Conservation (phyloP, 441 rosid genomes). For the Hura crepitans region DNA sequence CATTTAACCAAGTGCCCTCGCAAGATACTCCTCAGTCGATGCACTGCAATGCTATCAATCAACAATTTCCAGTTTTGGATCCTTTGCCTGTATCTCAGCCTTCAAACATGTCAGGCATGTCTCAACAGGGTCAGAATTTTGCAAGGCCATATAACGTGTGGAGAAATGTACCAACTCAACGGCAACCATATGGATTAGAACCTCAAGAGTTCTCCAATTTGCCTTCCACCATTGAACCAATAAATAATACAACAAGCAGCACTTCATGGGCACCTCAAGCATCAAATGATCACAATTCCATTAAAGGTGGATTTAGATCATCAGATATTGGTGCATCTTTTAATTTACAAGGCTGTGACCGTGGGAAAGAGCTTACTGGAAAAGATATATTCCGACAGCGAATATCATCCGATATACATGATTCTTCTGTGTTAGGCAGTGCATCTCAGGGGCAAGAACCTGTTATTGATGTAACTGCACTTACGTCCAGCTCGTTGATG, state of each 20-base stretch:
- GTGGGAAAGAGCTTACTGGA: conserved; percentile 19
- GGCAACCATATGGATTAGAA: conserved; percentile 31
- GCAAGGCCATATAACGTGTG: conserved; percentile 43
- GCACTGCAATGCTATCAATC: conserved; percentile 22
- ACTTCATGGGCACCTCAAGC: conserved; percentile 7
- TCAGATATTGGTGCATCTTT: conserved; percentile 23
- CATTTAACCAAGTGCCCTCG: conserved; percentile 27
- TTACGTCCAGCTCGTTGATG: conserved; percentile 12
- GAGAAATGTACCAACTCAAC: conserved; percentile 42
- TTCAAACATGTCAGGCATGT: conserved; percentile 28
- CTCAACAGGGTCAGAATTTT: conserved; percentile 36
- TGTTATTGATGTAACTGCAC: conserved; percentile 21
- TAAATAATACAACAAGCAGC: conserved; percentile 23
- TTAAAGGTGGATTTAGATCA: conserved; percentile 26
- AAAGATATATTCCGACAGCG: conserved; percentile 26
- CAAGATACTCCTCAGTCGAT: conserved; percentile 27
- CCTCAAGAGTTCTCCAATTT: conserved; percentile 25
- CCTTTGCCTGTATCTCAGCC: conserved; percentile 35
- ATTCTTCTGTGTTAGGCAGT: conserved; percentile 29
- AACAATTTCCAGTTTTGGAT: conserved; percentile 37
- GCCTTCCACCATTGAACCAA: conserved; percentile 28
- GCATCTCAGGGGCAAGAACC: conserved; percentile 31
- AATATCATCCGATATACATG: conserved; percentile 26
- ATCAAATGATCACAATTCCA: conserved; percentile 1
- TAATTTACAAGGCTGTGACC: conserved; percentile 16